A percentile compares a stretch with the other conserved stretches of the same genome.
Conservation (phyloP, 169 alveolate species). For the Eimeria praecox region DNA sequence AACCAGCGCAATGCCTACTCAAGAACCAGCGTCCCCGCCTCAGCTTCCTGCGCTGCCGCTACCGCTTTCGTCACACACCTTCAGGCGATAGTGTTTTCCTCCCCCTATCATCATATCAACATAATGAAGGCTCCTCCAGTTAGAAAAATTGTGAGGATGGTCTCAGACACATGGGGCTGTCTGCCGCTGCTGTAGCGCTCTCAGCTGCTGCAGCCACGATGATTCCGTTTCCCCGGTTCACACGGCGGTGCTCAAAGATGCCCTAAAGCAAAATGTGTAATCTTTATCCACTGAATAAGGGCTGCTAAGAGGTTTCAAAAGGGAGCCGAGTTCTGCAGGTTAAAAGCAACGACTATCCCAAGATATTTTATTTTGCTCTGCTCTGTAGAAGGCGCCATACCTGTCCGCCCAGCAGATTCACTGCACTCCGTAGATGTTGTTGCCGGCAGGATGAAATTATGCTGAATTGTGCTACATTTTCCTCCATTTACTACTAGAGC, state of each 20-base stretch:
- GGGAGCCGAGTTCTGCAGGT: neutral
- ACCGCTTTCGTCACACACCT: neutral
- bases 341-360: neutral
- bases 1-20: conserved; percentile 6
- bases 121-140: neutral
- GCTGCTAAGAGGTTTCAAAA: neutral
- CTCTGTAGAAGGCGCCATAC: neutral
- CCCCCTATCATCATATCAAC: neutral
- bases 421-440: neutral
- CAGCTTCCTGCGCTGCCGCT: neutral
- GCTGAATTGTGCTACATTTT: neutral
- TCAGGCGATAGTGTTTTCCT: neutral
- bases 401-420: neutral
- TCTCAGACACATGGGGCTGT: conserved; percentile 41
- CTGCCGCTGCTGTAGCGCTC: conserved; percentile 1
- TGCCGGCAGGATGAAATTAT: neutral
- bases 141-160: neutral
- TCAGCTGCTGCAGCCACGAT: conserved; percentile 3
- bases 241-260: neutral
- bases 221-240: neutral
- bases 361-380: neutral
- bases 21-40: neutral
- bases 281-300: neutral
- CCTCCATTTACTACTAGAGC: neutral
- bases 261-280: neutral